These are phyloP conservation scores for Aspergillus sp. DNA, from an alignment of 2,329 filamentous ascomycete species.

Conservation along the genomic window DNA sequence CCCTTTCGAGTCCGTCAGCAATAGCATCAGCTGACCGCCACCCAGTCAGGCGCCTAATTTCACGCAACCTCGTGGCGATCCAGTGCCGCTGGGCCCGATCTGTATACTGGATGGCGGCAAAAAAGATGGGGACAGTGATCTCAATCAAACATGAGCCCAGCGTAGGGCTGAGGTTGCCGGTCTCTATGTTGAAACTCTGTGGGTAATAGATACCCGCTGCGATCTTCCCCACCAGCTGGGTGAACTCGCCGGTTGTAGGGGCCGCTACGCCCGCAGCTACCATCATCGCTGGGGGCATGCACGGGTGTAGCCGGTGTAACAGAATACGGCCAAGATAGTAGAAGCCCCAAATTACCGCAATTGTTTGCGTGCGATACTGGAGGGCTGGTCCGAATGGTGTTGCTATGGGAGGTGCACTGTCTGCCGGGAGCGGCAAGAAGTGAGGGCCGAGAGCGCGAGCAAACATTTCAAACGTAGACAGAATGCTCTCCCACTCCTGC, in stretches of 20 bases:
- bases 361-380: slow-evolving; percentile 81
- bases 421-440: slow-evolving; percentile 71
- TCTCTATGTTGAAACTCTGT: slow-evolving; percentile 34
- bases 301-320: slow-evolving; percentile 76
- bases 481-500: slow-evolving; percentile 66
- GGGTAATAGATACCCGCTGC: slow-evolving; percentile 63
- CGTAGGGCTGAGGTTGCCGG: slow-evolving; percentile 65
- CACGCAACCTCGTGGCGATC: slow-evolving; percentile 70
- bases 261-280: slow-evolving; percentile 78
- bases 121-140: slow-evolving; percentile 77
- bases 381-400: slow-evolving; percentile 81
- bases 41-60: slow-evolving; percentile 76
- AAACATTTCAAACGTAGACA: slow-evolving; percentile 41
- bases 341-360: slow-evolving; percentile 83
- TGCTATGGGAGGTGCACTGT: slow-evolving; percentile 58
- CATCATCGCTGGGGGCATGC: slow-evolving; percentile 88
- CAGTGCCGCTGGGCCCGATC: slow-evolving; percentile 71
- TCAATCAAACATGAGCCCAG: slow-evolving; percentile 82
- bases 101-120: slow-evolving; percentile 77
- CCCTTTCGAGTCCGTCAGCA: slow-evolving; percentile 76
- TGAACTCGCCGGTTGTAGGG: slow-evolving; percentile 65
- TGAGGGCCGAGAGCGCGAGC: slow-evolving; percentile 65
- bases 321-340: slow-evolving; percentile 83
- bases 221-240: slow-evolving; percentile 75
- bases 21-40: slow-evolving; percentile 84